phyloP scores from a whole-genome alignment of 208 protist genomes.

The Spongospora subterranea region DNA sequence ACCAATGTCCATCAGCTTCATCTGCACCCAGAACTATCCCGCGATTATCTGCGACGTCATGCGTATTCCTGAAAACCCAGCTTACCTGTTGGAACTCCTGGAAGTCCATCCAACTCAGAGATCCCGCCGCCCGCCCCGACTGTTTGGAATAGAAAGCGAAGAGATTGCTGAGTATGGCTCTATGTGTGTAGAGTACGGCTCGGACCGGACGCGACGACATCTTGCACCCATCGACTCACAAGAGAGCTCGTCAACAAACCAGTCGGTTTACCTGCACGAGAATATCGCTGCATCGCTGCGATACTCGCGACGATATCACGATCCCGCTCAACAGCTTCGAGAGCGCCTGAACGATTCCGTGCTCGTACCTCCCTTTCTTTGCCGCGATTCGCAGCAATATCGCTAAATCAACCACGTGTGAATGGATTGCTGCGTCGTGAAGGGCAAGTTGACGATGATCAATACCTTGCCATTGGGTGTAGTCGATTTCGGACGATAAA shows the following conservation, averaged over 20 bases:
- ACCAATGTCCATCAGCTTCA: slow-evolving; percentile 23
- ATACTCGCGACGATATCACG: too few species aligned
- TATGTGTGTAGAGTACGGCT: background rate
- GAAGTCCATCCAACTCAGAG: background rate
- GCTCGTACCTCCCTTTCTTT: too few species aligned
- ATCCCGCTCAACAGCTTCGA: too few species aligned
- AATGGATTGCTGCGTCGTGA: too few species aligned
- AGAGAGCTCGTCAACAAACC: too few species aligned
- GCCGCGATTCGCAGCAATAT: too few species aligned
- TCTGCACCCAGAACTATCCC: slow-evolving; percentile 12
- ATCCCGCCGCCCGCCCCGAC: background rate
- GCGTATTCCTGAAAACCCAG: background rate
- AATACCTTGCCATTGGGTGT: background rate
- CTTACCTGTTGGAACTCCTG: slow-evolving; percentile 36
- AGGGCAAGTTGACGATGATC: too few species aligned
- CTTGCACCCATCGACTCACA: too few species aligned
- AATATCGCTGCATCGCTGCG: too few species aligned
- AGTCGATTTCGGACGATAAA: background rate
- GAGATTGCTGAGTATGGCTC: slow-evolving; percentile 1
- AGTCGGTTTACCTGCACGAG: too few species aligned
- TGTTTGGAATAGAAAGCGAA: slow-evolving; percentile 30
- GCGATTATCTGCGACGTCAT: background rate
- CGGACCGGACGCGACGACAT: background rate
- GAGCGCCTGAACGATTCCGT: too few species aligned
- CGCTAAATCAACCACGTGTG: too few species aligned